phyloP scores from a whole-genome alignment of 2,329 filamentous ascomycete genomes.

The Colletotrichum graminicola region DNA sequence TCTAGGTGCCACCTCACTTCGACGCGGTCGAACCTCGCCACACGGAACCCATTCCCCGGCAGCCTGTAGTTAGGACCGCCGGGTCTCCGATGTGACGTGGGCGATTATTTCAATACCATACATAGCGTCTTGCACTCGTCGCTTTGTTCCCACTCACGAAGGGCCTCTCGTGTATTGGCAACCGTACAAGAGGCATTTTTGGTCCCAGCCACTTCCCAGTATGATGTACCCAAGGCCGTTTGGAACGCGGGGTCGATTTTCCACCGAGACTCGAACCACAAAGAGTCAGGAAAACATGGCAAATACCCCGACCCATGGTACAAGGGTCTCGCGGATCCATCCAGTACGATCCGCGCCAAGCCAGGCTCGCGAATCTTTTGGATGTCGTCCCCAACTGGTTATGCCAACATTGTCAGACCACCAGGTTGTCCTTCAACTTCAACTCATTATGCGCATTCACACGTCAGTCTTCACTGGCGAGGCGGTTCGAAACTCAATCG shows the following conservation, averaged over 20 bases:
- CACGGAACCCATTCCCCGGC: conserved; percentile 32
- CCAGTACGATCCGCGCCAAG: conserved; percentile 32
- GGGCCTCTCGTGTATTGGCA: background rate
- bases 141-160: background rate
- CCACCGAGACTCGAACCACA: conserved; percentile 6
- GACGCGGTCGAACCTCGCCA: conserved; percentile 26
- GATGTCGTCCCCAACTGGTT: conserved; percentile 15
- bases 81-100: background rate
- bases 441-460: background rate
- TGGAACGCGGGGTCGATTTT: conserved; percentile 18
- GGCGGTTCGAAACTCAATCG: conserved; percentile 24
- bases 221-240: background rate
- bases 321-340: conserved; percentile 37
- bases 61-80: background rate
- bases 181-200: background rate
- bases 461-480: conserved; percentile 2
- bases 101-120: background rate
- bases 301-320: conserved; percentile 35
- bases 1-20: conserved; percentile 23
- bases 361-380: conserved; percentile 33
- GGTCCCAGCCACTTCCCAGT: background rate
- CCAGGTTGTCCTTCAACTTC: conserved; percentile 2
- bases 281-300: conserved; percentile 19
- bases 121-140: background rate
- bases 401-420: conserved; percentile 26